Conservation (phyloP, 306 rosid species). For the Fragaria ananassa region DNA sequence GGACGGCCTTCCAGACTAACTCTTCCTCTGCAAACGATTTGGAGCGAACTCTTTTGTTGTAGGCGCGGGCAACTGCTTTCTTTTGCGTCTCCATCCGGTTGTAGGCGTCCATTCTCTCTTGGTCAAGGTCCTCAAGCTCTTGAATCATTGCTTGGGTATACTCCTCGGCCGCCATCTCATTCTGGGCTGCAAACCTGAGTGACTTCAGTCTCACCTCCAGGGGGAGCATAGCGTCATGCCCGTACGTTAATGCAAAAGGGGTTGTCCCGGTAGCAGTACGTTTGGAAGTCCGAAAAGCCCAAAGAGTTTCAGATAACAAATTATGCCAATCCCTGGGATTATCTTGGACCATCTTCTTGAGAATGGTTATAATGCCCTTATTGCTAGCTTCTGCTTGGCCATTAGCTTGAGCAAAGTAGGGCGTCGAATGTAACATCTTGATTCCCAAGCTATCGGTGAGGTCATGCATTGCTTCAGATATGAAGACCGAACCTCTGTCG, state of each 20-base stretch:
- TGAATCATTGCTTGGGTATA: neutral
- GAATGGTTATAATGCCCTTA: no score
- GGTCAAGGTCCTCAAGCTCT: neutral
- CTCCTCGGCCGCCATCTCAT: neutral
- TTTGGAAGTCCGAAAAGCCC: no score
- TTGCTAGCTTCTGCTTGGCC: no score
- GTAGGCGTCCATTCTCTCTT: neutral
- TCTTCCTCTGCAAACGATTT: neutral
- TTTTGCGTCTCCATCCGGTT: neutral
- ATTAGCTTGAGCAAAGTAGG: no score
- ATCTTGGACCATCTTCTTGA: no score
- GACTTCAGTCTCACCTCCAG: neutral
- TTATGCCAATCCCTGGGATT: no score
- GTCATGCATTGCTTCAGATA: no score
- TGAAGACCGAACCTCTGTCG: neutral
- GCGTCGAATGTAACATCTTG: no score
- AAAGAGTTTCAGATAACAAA: no score
- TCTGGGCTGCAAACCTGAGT: neutral
- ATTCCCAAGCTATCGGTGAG: no score
- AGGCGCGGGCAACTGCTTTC: conserved; percentile 29
- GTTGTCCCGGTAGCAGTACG: no score
- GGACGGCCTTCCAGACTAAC: neutral
- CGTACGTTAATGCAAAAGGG: no score
- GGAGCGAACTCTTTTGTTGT: neutral
- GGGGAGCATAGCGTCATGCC: neutral